Conservation (phyloP, 768 basidiomycete species). For the Sporobolomyces phaffii region DNA sequence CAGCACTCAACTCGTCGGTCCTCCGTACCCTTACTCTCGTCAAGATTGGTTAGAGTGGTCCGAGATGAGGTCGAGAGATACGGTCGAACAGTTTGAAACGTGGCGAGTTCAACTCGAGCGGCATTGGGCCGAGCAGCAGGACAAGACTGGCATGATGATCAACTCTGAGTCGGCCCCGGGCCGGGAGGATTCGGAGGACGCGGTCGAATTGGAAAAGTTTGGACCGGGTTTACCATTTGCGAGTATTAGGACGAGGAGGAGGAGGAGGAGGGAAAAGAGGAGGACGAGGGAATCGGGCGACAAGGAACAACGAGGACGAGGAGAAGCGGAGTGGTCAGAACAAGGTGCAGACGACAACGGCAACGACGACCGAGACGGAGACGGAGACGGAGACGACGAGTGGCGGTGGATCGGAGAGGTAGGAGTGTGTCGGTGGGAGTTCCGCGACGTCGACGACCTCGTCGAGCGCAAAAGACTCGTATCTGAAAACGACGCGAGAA, state of each 20-base stretch:
- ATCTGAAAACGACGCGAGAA: slow-evolving; percentile 2
- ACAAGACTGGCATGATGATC: too few relatives aligned
- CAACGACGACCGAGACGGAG: too few relatives aligned
- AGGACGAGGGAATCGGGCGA: too few relatives aligned
- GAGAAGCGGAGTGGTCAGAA: too few relatives aligned
- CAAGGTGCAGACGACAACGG: too few relatives aligned
- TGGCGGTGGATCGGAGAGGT: slow-evolving; percentile 27
- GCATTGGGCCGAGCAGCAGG: not conserved
- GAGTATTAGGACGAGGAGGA: too few relatives aligned
- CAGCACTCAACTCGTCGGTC: slow-evolving; percentile 6
- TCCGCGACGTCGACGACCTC: slow-evolving; percentile 4
- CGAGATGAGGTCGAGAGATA: not conserved
- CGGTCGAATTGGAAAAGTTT: not conserved
- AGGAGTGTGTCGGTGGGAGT: not conserved
- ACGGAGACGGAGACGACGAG: slow-evolving; percentile 15
- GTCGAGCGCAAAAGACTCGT: slow-evolving; percentile 14
- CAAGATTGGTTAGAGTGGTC: not conserved
- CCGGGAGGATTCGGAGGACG: not conserved
- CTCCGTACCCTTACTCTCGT: slow-evolving; percentile 20
- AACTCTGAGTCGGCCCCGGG: too few relatives aligned
- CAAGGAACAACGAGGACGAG: too few relatives aligned
- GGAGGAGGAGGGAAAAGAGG: too few relatives aligned
- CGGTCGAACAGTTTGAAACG: not conserved
- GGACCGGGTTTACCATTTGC: not conserved
- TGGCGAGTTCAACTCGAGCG: not conserved